Conservation (phyloP, 2,329 filamentous ascomycete genomes). For the Penicillium rolfsii region DNA sequence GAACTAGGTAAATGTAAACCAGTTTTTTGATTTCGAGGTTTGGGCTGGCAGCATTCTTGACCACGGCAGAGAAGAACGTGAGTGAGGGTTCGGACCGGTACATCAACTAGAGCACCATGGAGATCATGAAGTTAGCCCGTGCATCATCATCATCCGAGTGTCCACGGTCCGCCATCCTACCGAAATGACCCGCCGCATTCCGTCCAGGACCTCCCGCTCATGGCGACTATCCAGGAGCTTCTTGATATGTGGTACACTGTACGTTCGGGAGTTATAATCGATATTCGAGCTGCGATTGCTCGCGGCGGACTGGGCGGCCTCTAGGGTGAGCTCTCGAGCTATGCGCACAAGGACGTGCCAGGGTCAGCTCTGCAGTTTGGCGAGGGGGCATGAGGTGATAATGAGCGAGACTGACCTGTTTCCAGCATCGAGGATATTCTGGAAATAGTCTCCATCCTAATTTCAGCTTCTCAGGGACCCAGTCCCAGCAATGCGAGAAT, state of each 20-base stretch:
- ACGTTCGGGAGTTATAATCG: slow-evolving; percentile 63
- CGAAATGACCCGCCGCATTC: slow-evolving; percentile 82
- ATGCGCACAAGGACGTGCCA: slow-evolving; percentile 31
- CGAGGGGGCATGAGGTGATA: slow-evolving; percentile 1
- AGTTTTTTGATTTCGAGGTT: slow-evolving; percentile 96
- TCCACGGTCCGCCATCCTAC: slow-evolving; percentile 53
- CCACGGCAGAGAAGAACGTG: slow-evolving; percentile 93
- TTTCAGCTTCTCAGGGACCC: slow-evolving; percentile 25
- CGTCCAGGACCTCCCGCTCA: slow-evolving; percentile 91
- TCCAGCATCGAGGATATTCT: slow-evolving; percentile 92
- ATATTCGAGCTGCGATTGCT: slow-evolving; percentile 54
- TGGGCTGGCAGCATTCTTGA: slow-evolving; percentile 95
- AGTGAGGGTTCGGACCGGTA: slow-evolving; percentile 86
- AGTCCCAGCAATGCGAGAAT: slow-evolving; percentile 21
- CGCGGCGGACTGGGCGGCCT: slow-evolving; percentile 89
- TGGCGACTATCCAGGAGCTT: slow-evolving; percentile 91
- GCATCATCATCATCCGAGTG: slow-evolving; percentile 2
- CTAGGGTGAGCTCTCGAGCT: slow-evolving; percentile 96
- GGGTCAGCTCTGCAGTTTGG: slow-evolving; percentile 19
- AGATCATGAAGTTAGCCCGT: slow-evolving; percentile 22
- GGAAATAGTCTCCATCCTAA: slow-evolving; percentile 89
- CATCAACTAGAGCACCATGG: slow-evolving; percentile 74
- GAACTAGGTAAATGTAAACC: slow-evolving; percentile 96
- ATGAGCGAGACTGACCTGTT: slow-evolving; percentile 66
- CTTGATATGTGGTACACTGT: slow-evolving; percentile 84